phyloP scores from a whole-genome alignment of 2,329 filamentous ascomycete species.

The Pseudomassariella vexata region DNA sequence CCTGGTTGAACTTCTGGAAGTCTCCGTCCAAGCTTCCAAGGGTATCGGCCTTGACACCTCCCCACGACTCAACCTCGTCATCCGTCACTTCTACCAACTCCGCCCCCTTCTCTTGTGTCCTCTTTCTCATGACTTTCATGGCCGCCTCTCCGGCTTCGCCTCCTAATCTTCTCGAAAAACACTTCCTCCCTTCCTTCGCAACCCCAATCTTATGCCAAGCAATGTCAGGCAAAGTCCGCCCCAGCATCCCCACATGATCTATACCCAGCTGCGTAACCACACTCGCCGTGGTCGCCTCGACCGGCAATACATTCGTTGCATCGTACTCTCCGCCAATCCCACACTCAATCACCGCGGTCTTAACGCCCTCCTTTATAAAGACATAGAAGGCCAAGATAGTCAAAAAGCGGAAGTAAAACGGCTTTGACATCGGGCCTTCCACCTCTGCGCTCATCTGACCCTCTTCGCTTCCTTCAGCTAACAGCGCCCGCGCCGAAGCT shows the following conservation, averaged over 20 bases:
- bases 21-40: conserved; percentile 37
- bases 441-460: conserved; percentile 43
- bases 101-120: conserved; percentile 52
- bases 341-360: conserved; percentile 80
- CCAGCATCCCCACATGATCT: conserved; percentile 78
- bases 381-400: conserved; percentile 84
- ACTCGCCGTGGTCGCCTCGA: conserved; percentile 58
- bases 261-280: conserved; percentile 79
- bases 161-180: conserved; percentile 55
- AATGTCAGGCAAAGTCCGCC: conserved; percentile 72
- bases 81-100: conserved; percentile 36
- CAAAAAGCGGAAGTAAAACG: conserved; percentile 87
- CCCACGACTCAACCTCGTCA: conserved; percentile 32
- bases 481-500: conserved; percentile 24
- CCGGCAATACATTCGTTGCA: conserved; percentile 75
- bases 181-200: conserved; percentile 61
- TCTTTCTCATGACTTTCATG: conserved; percentile 46
- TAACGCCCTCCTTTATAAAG: conserved; percentile 70
- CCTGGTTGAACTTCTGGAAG: conserved; percentile 56
- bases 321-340: conserved; percentile 94
- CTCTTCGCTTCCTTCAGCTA: no score
- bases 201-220: conserved; percentile 90
- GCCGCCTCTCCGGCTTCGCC: conserved; percentile 34
- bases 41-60: conserved; percentile 23
- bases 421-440: conserved; percentile 60